Evolutionary conservation across 2,329 filamentous ascomycete genomes (phyloP).

Genomic region (Talaromyces sp.): DNA sequence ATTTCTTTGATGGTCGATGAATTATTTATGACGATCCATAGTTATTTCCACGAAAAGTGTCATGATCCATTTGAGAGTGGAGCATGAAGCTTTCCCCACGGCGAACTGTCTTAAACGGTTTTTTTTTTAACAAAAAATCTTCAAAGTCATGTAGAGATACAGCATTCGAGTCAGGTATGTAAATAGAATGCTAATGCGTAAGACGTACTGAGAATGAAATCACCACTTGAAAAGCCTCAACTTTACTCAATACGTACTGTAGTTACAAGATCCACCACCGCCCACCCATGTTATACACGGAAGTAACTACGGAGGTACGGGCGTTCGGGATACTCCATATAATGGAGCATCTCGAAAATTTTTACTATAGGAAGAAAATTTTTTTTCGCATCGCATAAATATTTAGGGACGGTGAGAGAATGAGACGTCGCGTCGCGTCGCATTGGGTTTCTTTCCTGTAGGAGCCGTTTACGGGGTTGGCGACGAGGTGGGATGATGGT

Average conservation of each 20-base stretch:
- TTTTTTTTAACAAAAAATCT: too few species aligned
- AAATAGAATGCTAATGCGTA: too few species aligned
- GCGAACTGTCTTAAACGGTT: too few species aligned
- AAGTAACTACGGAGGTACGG: background rate
- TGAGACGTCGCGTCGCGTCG: background rate
- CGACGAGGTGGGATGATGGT: constrained; percentile 6
- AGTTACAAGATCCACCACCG: background rate
- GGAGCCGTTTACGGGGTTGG: constrained; percentile 9
- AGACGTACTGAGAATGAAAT: too few species aligned
- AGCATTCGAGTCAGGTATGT: too few species aligned
- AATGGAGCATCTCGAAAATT: background rate
- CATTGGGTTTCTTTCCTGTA: background rate
- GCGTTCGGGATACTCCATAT: background rate
- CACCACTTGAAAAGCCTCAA: background rate
- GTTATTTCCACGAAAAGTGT: too few species aligned
- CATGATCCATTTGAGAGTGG: too few species aligned
- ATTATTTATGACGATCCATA: too few species aligned
- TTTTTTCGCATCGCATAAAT: background rate
- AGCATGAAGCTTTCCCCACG: too few species aligned
- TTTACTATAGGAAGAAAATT: background rate
- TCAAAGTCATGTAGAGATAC: too few species aligned
- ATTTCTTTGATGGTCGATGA: too few species aligned
- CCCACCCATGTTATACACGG: background rate
- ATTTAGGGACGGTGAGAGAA: background rate
- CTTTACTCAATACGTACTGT: too few species aligned